Percentiles rank a stretch among this genome's conserved stretches.
phyloP scores from a whole-genome alignment of 148 eudicot genomes.

The Spergularia marina region DNA sequence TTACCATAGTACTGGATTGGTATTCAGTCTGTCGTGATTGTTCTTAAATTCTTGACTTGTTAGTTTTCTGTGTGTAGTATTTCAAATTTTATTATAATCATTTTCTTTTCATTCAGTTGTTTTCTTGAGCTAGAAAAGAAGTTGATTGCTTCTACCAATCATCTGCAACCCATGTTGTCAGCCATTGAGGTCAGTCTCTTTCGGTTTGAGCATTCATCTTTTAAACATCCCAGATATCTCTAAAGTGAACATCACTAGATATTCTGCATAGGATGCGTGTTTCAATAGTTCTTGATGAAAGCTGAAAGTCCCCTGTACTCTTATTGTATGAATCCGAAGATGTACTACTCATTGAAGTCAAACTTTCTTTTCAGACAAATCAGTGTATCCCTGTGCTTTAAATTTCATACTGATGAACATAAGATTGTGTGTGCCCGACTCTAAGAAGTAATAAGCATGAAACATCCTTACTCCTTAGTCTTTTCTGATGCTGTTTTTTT shows the following conservation, averaged over 20 bases:
- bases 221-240: too few relatives aligned
- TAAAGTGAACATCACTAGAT: too few relatives aligned
- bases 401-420: neutral
- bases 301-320: too few relatives aligned
- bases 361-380: too few relatives aligned
- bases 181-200: neutral
- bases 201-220: too few relatives aligned
- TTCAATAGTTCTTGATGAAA: too few relatives aligned
- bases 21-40: neutral
- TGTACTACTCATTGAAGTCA: too few relatives aligned
- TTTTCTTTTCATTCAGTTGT: neutral
- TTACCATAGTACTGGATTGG: neutral
- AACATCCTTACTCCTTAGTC: neutral
- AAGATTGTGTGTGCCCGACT: neutral
- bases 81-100: neutral
- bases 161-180: conserved; percentile 4
- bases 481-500: neutral
- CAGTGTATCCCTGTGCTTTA: neutral
- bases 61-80: too few relatives aligned
- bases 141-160: neutral
- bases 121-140: neutral
- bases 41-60: too few relatives aligned
- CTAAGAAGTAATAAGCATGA: neutral
- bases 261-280: too few relatives aligned
- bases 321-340: too few relatives aligned